Evolutionary conservation across 805 yeast genomes (phyloP).

Genomic region (Candida awuae): DNA sequence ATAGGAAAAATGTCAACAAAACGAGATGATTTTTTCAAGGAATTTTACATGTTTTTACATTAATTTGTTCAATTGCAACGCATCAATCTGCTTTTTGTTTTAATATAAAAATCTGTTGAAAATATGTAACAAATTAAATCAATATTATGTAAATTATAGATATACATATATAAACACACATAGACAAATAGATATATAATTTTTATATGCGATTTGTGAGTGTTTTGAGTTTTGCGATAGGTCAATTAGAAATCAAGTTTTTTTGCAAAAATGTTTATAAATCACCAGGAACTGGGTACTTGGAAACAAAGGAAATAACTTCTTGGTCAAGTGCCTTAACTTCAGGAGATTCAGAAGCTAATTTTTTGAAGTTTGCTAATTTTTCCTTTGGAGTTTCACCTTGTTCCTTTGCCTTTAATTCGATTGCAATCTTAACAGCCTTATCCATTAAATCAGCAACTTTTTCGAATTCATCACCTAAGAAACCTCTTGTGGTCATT

Average conservation of each 20-base stretch:
- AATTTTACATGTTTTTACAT: too few species aligned
- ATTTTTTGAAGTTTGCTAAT: conserved; percentile 61
- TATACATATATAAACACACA: too few species aligned
- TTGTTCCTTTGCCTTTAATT: conserved; percentile 49
- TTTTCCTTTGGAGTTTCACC: conserved; percentile 52
- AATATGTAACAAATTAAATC: too few species aligned
- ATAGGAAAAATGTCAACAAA: conserved; percentile 3
- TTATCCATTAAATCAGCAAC: conserved; percentile 74
- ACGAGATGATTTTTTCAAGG: neutral
- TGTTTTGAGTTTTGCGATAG: too few species aligned
- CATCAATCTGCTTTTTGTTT: too few species aligned
- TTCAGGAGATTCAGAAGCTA: conserved; percentile 56
- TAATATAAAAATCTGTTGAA: too few species aligned
- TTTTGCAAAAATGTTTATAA: conserved; percentile 18
- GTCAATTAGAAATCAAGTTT: too few species aligned
- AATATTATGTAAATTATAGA: too few species aligned
- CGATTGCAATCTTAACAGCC: conserved; percentile 65
- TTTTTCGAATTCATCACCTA: conserved; percentile 64
- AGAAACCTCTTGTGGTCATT: conserved; percentile 94
- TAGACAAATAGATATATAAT: too few species aligned
- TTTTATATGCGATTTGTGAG: too few species aligned
- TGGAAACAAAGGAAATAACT: conserved; percentile 62
- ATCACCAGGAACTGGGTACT: conserved; percentile 88
- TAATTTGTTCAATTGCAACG: too few species aligned
- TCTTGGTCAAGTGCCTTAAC: conserved; percentile 56